Evolutionary conservation across 192 early-diverging fungal genomes (phyloP), one percentile per base, ranked within the genome.

Genomic region (Helicostylum pulchrum): DNA sequence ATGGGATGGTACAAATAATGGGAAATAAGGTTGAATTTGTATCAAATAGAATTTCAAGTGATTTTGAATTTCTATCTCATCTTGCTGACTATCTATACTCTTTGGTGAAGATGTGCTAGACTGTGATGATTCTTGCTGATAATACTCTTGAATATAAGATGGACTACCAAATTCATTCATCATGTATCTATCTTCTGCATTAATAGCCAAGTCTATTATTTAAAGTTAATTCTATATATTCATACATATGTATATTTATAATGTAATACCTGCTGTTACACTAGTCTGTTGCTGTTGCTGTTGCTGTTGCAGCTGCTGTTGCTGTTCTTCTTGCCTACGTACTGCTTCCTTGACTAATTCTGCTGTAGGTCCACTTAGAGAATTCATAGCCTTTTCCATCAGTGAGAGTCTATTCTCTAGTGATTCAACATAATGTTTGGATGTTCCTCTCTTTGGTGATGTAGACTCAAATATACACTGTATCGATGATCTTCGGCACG

Each of bases 341-440:
- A 62, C 17, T 10, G 61, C 61, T 1, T 62, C 61, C 39, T 62
- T 39, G 0, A 62, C 46, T 32, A 62, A 51, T 50, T 62, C 46
- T 15, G 19, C 12, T 4, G 46, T 51, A 51, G 46, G 34, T 12
- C 34, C 61, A 12, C 47, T 39, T 51, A 62, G 17, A 19, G 61
- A 39, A 31, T n/a, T 48, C 12, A 62, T 19, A 0, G 61, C 61
- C 21, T 51, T 62, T 34, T 62, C 61, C 31, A 62, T 51, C 15
- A 62, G 15, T 7, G 10, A 36, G 19, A 62, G 15, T 20, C 48
- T 30, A 34, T 34, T 51, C 30, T 62, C 61, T 21, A 62, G 32
- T 9, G 31, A 17, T n/a, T 62, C 61, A 39, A 62, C 36, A 39
- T 62, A 62, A 15, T 62, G 61, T 31, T 62, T 62, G 20, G 61